Percentiles rank a stretch among this genome's conserved stretches.
phyloP scores from a whole-genome alignment of 202 grass and related monocot genomes.

The Digitaria exilis region DNA sequence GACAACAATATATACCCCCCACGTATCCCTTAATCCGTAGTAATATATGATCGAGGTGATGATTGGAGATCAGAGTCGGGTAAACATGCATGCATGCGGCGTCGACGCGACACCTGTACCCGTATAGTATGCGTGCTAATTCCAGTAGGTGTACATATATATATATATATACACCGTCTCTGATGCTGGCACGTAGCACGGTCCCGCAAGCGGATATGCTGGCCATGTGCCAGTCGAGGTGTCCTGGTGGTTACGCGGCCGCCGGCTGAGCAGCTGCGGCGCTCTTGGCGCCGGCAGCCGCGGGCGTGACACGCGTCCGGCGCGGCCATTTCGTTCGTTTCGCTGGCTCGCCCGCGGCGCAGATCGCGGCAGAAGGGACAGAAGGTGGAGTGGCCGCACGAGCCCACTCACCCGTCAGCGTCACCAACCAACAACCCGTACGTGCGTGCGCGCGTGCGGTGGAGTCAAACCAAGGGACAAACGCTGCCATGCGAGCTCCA shows the following conservation, averaged over 20 bases:
- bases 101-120: background rate
- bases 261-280: too few relatives aligned
- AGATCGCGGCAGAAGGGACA: background rate
- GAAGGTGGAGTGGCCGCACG: background rate
- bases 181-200: background rate
- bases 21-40: background rate
- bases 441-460: too few relatives aligned
- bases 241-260: too few relatives aligned
- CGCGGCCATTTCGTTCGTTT: background rate
- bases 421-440: too few relatives aligned
- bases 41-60: background rate
- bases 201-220: background rate
- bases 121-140: background rate
- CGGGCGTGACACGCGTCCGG: background rate
- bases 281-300: conserved; percentile 4
- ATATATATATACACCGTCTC: too few relatives aligned
- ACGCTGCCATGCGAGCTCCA: too few relatives aligned
- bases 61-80: background rate
- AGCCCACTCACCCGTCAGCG: too few relatives aligned
- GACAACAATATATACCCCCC: background rate
- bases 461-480: too few relatives aligned
- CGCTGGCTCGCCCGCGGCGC: background rate
- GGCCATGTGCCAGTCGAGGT: background rate
- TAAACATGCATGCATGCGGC: background rate
- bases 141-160: too few relatives aligned